Base-by-base conservation (phyloP, 2,329 filamentous ascomycete species). In the Saccharata proteae region DNA sequence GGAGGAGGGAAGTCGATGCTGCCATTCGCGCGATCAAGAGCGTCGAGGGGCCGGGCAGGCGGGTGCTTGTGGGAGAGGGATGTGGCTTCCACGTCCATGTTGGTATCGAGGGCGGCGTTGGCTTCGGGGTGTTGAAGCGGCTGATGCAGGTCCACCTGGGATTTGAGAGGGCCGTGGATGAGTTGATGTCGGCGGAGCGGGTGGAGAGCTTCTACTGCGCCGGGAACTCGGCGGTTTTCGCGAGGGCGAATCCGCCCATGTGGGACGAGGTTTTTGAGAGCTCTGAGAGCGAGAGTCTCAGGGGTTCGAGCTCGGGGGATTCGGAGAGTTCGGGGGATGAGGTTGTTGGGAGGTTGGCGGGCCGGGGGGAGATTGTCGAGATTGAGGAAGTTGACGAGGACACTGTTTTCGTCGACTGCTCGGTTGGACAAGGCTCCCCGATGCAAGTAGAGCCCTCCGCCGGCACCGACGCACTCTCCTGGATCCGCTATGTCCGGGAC, bases 71-170 rank as follows among this genome's bases (percentile, higher is more conserved):
- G 2, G 17, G 9, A 6, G 11, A 26, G 16, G 15, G 14, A 10
- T n/a, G 18, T 4, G 49, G 46, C 0, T 18, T 51, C 1, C 50
- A 56, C 27, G 41, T 55, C 12, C 51, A 57, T 30, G 38, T 55
- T 15, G 48, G 49, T 4, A 43, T 49, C 16, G 22, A 17, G n/a
- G 16, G 38, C 4, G 41, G 42, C 0, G 51, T 52, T 21, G 32
- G 30, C 5, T 23, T 46, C 9, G 16, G 32, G 6, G 41, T 41
- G 2, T 21, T 57, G n/a, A 43, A 43, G 33, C 53, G 51, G 17
- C 17, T 55, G 7, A 22, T 51, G 16, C 41, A 40, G 1, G 25
- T 45, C 3, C 31, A 43, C 10, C 42, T 42, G 22, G 47, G 45
- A 1, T 48, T 50, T 32, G 51, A 54, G 31, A 32, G 30, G 8